Conservation (phyloP, 2,329 filamentous ascomycete genomes). For the Trichoderma atrobrunneum region DNA sequence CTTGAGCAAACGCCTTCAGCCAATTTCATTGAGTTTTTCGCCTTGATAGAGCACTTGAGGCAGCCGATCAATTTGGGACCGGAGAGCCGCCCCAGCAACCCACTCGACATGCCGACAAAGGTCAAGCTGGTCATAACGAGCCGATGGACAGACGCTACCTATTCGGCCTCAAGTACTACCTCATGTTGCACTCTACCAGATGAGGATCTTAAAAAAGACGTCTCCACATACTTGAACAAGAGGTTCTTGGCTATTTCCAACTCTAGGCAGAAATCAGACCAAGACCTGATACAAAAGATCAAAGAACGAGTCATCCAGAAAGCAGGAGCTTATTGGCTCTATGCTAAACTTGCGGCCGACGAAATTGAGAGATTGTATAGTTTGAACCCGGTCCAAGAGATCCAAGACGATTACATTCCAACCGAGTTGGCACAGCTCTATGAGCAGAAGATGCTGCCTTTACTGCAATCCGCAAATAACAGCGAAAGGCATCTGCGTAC, state of each 20-base stretch:
- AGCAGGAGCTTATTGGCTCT: slow-evolving; percentile 22
- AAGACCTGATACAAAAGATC: not conserved
- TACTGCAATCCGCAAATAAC: slow-evolving; percentile 23
- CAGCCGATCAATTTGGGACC: not conserved
- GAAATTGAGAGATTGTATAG: slow-evolving; percentile 6
- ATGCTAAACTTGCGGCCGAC: slow-evolving; percentile 20
- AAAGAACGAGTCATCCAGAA: slow-evolving; percentile 17
- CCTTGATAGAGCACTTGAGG: slow-evolving; percentile 10
- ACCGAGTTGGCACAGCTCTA: slow-evolving; percentile 18
- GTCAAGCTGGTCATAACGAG: slow-evolving; percentile 16
- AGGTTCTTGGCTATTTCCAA: slow-evolving; percentile 5
- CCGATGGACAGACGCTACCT: slow-evolving; percentile 2
- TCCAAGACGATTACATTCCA: slow-evolving; percentile 16
- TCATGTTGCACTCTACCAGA: slow-evolving; percentile 9
- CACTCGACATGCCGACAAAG: not conserved
- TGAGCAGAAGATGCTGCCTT: slow-evolving; percentile 22
- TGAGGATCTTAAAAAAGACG: not conserved
- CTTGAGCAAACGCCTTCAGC: slow-evolving; percentile 22
- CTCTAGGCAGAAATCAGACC: not conserved
- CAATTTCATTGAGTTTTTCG: slow-evolving; percentile 1
- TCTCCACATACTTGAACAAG: slow-evolving; percentile 7
- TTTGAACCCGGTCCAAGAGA: not conserved
- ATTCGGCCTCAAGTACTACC: not conserved
- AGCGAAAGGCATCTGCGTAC: slow-evolving; percentile 11
- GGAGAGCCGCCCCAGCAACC: not conserved